A percentile compares a stretch with the other conserved stretches of the same genome.
phyloP scores from a whole-genome alignment of 345 rosid genomes.

The Dimocarpus longan region DNA sequence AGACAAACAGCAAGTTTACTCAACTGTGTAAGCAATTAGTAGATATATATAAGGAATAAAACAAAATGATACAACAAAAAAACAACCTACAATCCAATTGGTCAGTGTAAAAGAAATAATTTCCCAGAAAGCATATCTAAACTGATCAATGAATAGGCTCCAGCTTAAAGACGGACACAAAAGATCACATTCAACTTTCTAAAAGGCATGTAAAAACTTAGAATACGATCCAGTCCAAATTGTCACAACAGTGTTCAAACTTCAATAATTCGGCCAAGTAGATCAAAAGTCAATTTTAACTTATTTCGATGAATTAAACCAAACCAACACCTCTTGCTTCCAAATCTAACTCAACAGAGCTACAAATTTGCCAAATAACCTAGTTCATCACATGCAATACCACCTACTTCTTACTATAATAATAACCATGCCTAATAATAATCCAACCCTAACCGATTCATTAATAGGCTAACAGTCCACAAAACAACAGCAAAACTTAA shows the following conservation, averaged over 20 bases:
- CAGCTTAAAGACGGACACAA: not conserved
- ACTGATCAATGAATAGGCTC: not conserved
- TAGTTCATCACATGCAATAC: conserved; percentile 5
- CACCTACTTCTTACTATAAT: not conserved
- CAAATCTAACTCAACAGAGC: not conserved
- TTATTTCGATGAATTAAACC: not conserved
- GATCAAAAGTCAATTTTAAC: not conserved
- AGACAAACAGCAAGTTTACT: not conserved
- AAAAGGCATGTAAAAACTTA: not conserved
- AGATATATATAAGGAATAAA: conserved; percentile 2
- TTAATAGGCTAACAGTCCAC: not conserved
- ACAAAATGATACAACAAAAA: not conserved
- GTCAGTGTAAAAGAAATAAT: conserved; percentile 8
- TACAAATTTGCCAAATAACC: conserved; percentile 1
- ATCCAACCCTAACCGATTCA: not conserved
- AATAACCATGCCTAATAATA: not conserved
- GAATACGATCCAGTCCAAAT: not conserved
- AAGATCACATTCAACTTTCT: not conserved
- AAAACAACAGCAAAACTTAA: not conserved
- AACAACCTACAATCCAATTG: conserved; percentile 12
- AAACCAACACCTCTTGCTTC: not conserved
- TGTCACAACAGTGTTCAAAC: not conserved
- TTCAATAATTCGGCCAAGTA: not conserved
- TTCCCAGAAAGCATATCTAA: not conserved
- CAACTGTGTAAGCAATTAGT: not conserved